Percentiles rank a stretch among this genome's conserved stretches.
Evolutionary conservation across 164 flowering plant genomes (phyloP).

Genomic region (Magnolia officinalis): DNA sequence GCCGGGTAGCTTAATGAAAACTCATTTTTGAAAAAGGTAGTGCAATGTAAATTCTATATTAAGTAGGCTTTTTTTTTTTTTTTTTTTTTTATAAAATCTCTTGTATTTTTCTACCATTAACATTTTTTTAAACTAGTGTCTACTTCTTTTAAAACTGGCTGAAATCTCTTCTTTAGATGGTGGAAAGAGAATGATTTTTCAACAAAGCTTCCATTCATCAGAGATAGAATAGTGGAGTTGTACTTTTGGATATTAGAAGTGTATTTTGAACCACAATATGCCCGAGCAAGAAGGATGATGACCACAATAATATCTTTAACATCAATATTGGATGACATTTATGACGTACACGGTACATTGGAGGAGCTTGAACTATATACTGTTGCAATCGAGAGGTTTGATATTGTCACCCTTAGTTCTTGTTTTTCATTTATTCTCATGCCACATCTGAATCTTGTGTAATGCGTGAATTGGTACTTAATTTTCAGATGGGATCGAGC

Average conservation of each 20-base stretch:
- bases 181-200: constrained; percentile 8
- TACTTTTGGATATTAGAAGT: constrained; percentile 13
- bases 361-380: constrained; percentile 16
- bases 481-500: neutral
- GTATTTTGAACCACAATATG: constrained; percentile 1
- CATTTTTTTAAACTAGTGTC: too few species aligned
- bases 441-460: neutral
- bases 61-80: too few species aligned
- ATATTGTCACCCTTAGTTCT: neutral
- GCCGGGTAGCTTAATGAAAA: too few species aligned
- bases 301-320: neutral
- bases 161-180: constrained; percentile 2
- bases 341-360: constrained; percentile 5
- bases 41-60: too few species aligned
- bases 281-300: neutral
- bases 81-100: too few species aligned
- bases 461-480: neutral
- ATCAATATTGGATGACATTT: constrained; percentile 13
- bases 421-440: neutral
- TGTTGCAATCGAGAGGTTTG: constrained; percentile 2
- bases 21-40: too few species aligned
- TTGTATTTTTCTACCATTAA: too few species aligned
- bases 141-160: too few species aligned
- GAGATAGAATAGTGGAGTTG: constrained; percentile 13
- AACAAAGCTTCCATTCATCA: constrained; percentile 8